phyloP scores from a whole-genome alignment of 768 basidiomycete genomes.

The Podaxis mareebaensis region DNA sequence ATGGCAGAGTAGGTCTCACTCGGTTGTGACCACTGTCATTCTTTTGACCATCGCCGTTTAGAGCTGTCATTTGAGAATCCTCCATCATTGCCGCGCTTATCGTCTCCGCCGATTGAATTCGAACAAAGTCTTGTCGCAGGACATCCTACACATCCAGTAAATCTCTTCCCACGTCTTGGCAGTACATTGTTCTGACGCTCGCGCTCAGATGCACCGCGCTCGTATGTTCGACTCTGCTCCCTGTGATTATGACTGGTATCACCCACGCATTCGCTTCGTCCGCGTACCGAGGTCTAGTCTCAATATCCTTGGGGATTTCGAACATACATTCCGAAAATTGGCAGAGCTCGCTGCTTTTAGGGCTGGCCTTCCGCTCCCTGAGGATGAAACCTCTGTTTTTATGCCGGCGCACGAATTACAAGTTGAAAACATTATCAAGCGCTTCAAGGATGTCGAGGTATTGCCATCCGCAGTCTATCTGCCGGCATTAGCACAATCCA shows the following conservation, averaged over 20 bases:
- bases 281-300: conserved; percentile 38
- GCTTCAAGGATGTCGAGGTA: conserved; percentile 42
- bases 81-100: conserved; percentile 40
- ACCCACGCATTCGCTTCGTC: conserved; percentile 50
- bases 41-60: conserved; percentile 19
- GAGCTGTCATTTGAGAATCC: conserved; percentile 41
- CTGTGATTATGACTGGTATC: conserved; percentile 53
- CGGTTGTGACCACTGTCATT: background rate
- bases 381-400: conserved; percentile 31
- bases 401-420: conserved; percentile 60
- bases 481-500: conserved; percentile 48
- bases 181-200: background rate
- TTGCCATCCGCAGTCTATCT: conserved; percentile 43
- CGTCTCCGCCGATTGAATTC: conserved; percentile 49
- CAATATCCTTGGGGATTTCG: conserved; percentile 45
- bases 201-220: conserved; percentile 54
- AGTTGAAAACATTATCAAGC: conserved; percentile 41
- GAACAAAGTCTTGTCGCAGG: conserved; percentile 61
- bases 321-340: conserved; percentile 28
- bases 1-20: conserved; percentile 40
- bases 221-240: conserved; percentile 37
- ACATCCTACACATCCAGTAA: conserved; percentile 60
- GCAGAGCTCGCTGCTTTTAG: conserved; percentile 36
- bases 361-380: conserved; percentile 27
- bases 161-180: conserved; percentile 16